Conservation (phyloP, 2,329 filamentous ascomycete species). For the Rhynchosporium graminicola region DNA sequence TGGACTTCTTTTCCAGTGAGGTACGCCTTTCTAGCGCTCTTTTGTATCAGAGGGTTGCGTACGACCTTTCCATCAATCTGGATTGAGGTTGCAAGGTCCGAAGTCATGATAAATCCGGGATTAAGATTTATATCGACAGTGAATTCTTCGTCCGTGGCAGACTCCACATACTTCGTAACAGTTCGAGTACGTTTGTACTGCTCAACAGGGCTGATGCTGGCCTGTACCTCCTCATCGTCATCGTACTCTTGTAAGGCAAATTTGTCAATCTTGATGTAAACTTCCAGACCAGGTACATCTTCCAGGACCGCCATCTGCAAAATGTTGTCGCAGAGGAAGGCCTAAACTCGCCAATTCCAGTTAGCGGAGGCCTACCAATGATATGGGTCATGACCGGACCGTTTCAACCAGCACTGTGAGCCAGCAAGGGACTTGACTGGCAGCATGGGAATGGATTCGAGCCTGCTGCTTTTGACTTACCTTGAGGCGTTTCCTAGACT, state of each 20-base stretch:
- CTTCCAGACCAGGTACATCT: neutral
- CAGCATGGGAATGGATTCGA: too few species aligned
- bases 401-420: too few species aligned
- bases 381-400: too few species aligned
- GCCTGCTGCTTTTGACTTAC: too few species aligned
- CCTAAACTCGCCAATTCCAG: too few species aligned
- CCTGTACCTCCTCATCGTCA: neutral
- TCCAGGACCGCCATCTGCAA: neutral
- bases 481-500: too few species aligned
- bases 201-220: neutral
- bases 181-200: neutral
- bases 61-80: too few species aligned
- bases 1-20: too few species aligned
- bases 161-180: slow-evolving; percentile 1
- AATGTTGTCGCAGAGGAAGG: neutral
- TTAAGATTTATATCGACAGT: neutral
- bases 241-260: neutral
- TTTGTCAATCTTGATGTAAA: neutral
- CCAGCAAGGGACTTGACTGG: too few species aligned
- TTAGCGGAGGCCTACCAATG: too few species aligned
- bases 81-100: neutral
- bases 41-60: too few species aligned
- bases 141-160: slow-evolving; percentile 2
- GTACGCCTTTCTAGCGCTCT: too few species aligned
- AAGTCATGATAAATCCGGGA: neutral